Base-by-base conservation (phyloP, 306 rosid species). In the Arachis stenosperma region DNA sequence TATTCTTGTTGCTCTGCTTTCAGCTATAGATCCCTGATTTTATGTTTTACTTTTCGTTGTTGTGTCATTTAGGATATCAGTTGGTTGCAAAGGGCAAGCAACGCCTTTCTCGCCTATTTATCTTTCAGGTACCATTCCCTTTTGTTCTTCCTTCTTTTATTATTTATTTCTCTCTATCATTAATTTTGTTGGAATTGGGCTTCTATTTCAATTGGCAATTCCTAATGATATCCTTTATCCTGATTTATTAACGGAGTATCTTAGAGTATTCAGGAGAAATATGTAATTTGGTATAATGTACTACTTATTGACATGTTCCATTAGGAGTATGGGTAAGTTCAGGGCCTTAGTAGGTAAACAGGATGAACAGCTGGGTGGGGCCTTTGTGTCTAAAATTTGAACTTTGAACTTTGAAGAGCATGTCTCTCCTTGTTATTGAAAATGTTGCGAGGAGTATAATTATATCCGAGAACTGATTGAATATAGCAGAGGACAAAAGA, bases 51-150 rank as follows among this genome's bases (percentile, higher is more conserved):
- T 7, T 13, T 71, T 52, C 17, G 64, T 11, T 60, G 14, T 46
- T 67, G 5, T 77, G 33, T 52, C 30, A 75, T 74, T 80, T 51
- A 93, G 94, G 97, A 77, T 93, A 90, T 84, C 97, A 89, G 70
- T 81, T 69, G 82, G 97, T 90, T 61, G 98, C 97, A 61, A 68
- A 85, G 80, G 97, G 90, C 53, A 90, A 86, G 74, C 82, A 87
- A 40, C 82, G 78, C 22, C 90, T 93, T 65, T 62, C 72, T 41
- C 8, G 67, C 9, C 85, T 86, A 60, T 75, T 89, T 68, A 15
- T 76, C 22, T 29, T 64, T 69, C 96, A 89, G 97, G 98, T 93
- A 75, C 12, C 9, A 7, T 54, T 11, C 30, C n/a, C 1, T 61
- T 10, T 15, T 6, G 14, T 51, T 51, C 17, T 12, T 51, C 47